Evolutionary conservation across 495 filamentous ascomycete genomes (phyloP).

Genomic region (Penicillium maclennaniae): DNA sequence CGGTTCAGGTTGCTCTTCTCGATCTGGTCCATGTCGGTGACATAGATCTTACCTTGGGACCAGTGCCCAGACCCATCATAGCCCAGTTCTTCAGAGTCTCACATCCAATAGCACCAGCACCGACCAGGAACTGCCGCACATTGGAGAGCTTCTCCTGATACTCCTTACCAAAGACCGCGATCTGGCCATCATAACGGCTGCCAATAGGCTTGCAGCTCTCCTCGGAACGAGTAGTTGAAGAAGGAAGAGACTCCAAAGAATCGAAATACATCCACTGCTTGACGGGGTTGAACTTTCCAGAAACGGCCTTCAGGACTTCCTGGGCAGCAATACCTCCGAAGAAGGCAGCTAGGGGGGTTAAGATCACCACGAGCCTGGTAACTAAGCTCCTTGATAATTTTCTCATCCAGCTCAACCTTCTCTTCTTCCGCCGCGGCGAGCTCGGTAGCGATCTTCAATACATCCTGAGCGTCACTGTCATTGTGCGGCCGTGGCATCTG

Average conservation of each 20-base stretch:
- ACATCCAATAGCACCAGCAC: conserved; percentile 95
- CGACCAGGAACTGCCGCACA: conserved; percentile 87
- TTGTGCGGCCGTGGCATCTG: conserved; percentile 79
- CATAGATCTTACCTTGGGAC: conserved; percentile 83
- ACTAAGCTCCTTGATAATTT: conserved; percentile 86
- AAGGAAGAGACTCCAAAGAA: conserved; percentile 88
- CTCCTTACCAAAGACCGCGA: conserved; percentile 91
- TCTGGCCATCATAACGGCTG: conserved; percentile 91
- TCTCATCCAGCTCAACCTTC: conserved; percentile 84
- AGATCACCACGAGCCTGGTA: conserved; percentile 95
- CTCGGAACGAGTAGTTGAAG: conserved; percentile 68
- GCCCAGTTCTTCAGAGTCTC: conserved; percentile 99
- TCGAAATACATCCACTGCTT: conserved; percentile 96
- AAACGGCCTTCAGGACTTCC: conserved; percentile 95
- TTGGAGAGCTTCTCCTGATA: conserved; percentile 93
- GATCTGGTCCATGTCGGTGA: conserved; percentile 98
- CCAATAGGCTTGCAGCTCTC: conserved; percentile 80
- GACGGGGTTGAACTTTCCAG: conserved; percentile 93
- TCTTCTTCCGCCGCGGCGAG: conserved; percentile 62
- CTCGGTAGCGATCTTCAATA: conserved; percentile 66
- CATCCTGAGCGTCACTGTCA: conserved; percentile 74
- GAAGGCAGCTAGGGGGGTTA: conserved; percentile 83
- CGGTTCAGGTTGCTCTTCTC: conserved; percentile 99
- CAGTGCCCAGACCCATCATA: conserved; percentile 92
- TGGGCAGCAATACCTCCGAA: conserved; percentile 95